These are phyloP conservation scores for Plasmodium chabaudi DNA, from an alignment of 169 alveolate species.

Conservation along the genomic window DNA sequence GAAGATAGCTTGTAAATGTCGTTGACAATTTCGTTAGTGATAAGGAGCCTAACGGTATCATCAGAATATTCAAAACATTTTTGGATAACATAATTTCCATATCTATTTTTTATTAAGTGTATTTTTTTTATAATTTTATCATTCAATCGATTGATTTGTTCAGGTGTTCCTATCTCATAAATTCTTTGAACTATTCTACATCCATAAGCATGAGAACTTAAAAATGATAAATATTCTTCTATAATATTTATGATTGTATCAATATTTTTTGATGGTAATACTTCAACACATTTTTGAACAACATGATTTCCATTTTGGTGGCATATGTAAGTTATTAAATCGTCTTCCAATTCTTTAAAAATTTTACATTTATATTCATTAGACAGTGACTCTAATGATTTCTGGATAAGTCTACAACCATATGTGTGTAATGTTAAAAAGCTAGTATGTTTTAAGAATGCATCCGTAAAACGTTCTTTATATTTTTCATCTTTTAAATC, in stretches of 20 bases:
- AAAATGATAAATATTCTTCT: conserved; percentile 54
- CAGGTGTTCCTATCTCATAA: conserved; percentile 49
- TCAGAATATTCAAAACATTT: conserved; percentile 73
- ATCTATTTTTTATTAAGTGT: conserved; percentile 65
- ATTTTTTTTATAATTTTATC: conserved; percentile 41
- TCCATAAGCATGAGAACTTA: conserved; percentile 74
- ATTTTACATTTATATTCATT: conserved; percentile 68
- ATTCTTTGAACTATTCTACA: conserved; percentile 73
- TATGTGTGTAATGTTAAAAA: conserved; percentile 59
- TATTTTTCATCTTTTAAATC: conserved; percentile 62
- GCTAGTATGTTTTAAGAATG: conserved; percentile 35
- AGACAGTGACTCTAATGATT: conserved; percentile 54
- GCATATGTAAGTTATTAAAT: conserved; percentile 56
- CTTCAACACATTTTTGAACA: conserved; percentile 74
- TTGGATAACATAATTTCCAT: conserved; percentile 76
- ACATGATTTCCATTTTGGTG: conserved; percentile 78
- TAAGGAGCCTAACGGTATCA: conserved; percentile 29
- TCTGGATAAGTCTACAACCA: conserved; percentile 77
- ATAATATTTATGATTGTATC: conserved; percentile 57
- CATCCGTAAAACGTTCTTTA: conserved; percentile 57
- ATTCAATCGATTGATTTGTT: conserved; percentile 62
- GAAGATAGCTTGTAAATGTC: conserved; percentile 42
- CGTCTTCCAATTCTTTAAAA: conserved; percentile 34
- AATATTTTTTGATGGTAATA: conserved; percentile 41
- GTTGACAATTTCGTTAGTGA: conserved; percentile 53